Base-by-base conservation (phyloP, 1,284 basidiomycete species). In the Porogramme epimiltina region DNA sequence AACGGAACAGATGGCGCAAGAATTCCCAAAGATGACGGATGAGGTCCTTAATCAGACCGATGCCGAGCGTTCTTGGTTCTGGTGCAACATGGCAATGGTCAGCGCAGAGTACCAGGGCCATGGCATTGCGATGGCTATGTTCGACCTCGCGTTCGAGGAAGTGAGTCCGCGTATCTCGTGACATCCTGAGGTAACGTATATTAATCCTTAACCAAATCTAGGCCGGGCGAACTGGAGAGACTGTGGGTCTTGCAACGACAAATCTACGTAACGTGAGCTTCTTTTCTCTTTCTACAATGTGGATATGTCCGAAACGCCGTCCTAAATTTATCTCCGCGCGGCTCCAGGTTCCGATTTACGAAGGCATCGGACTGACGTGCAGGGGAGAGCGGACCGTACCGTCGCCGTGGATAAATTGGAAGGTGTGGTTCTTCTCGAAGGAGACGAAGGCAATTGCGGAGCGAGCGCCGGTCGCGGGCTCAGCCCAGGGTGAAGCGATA, bases 71-170 rank as follows among this genome's bases (percentile, higher is more conserved):
- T 51, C 42, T 16, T 44, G 50, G 10, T 58, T 55, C 36, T 58
- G 52, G 52, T 58, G 56, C 56, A 51, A 55, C 39, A 44, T 52
- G 26, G 56, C 56, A 10, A 55, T 58, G 52, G 56, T 58, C 22
- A 52, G 51, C 20, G 53, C 37, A 4, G 60, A 62, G 41, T 51
- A 53, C 18, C 60, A 62, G 28, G 52, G 56, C 22, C 52, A 49
- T 19, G 60, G 60, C 22, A 33, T 62, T 19, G 60, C 58, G 11
- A 50, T 42, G 13, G 54, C 51, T 9, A 33, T 62, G 20, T 59
- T 62, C 25, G 34, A 52, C 9, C 47, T 59, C 1, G 60, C 58
- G 2, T 56, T 42, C 46, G 40, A 54, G n/a, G 52, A 59, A 41
- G 60, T 59, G 9, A 13, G 36, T 19, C 10, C 4, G 3, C 15